phyloP scores from a whole-genome alignment of 495 filamentous ascomycete genomes.

The Bathelium albidoporum region DNA sequence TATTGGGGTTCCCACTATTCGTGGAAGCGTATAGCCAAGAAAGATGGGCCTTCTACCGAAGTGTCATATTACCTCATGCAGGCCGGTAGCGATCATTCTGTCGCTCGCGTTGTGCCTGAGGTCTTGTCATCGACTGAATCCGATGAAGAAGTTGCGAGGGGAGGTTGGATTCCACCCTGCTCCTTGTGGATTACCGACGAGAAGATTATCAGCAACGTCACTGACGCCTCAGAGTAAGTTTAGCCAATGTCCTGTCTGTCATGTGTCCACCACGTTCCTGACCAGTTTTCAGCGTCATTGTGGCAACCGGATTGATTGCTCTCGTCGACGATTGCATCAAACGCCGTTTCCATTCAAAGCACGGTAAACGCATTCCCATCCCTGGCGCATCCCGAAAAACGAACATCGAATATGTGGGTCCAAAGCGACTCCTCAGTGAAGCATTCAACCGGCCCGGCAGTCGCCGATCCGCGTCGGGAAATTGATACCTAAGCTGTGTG shows the following conservation, averaged over 20 bases:
- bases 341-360: conserved; percentile 61
- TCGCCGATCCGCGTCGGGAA: not conserved
- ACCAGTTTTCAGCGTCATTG: conserved; percentile 54
- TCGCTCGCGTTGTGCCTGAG: conserved; percentile 83
- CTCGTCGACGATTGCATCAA: conserved; percentile 91
- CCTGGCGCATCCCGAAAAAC: conserved; percentile 48
- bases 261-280: not conserved
- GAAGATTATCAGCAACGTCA: conserved; percentile 50
- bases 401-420: conserved; percentile 57
- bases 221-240: conserved; percentile 90
- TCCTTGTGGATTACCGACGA: conserved; percentile 79
- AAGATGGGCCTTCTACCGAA: conserved; percentile 47
- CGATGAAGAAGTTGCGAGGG: conserved; percentile 62
- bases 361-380: conserved; percentile 45
- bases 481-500: not conserved
- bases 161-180: conserved; percentile 86
- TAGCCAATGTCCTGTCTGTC: not conserved
- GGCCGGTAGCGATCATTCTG: conserved; percentile 46
- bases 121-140: conserved; percentile 58
- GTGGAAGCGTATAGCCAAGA: conserved; percentile 67
- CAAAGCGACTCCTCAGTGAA: conserved; percentile 66
- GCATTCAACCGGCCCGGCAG: conserved; percentile 48
- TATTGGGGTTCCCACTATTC: conserved; percentile 82
- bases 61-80: conserved; percentile 72
- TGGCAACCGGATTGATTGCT: conserved; percentile 80